phyloP scores from a whole-genome alignment of 805 yeast species.

The Danielozyma ontarioensis region DNA sequence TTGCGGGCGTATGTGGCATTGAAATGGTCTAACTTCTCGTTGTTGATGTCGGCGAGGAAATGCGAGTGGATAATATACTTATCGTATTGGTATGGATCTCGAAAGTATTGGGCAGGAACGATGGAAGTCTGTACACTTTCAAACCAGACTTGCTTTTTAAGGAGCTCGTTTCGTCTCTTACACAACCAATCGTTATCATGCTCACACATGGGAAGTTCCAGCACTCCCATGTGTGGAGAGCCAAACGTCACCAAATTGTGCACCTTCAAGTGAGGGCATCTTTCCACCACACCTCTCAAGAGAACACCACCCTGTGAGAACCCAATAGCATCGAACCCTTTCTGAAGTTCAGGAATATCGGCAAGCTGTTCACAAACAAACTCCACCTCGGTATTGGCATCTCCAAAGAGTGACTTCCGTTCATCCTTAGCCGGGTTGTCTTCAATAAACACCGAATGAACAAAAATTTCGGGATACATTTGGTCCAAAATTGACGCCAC shows the following conservation, averaged over 20 bases:
- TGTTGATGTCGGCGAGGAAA: slow-evolving; percentile 63
- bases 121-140: slow-evolving; percentile 50
- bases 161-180: slow-evolving; percentile 43
- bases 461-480: slow-evolving; percentile 43
- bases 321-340: slow-evolving; percentile 71
- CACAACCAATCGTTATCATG: slow-evolving; percentile 54
- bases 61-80: slow-evolving; percentile 51
- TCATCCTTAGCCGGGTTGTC: slow-evolving; percentile 48
- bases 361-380: slow-evolving; percentile 52
- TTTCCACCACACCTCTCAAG: slow-evolving; percentile 59
- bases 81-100: slow-evolving; percentile 53
- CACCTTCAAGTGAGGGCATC: slow-evolving; percentile 41
- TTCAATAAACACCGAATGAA: slow-evolving; percentile 52
- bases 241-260: slow-evolving; percentile 67
- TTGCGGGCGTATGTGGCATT: slow-evolving; percentile 40
- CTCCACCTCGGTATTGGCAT: slow-evolving; percentile 49
- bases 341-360: slow-evolving; percentile 36
- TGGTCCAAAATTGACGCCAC: slow-evolving; percentile 38
- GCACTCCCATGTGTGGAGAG: slow-evolving; percentile 74
- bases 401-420: slow-evolving; percentile 53
- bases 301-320: slow-evolving; percentile 84
- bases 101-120: slow-evolving; percentile 72
- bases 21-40: slow-evolving; percentile 39
- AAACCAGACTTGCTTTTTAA: slow-evolving; percentile 59
- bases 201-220: slow-evolving; percentile 59